These are phyloP conservation scores for Dalbergia cultrata DNA, from an alignment of 306 rosid species.

Conservation along the genomic window DNA sequence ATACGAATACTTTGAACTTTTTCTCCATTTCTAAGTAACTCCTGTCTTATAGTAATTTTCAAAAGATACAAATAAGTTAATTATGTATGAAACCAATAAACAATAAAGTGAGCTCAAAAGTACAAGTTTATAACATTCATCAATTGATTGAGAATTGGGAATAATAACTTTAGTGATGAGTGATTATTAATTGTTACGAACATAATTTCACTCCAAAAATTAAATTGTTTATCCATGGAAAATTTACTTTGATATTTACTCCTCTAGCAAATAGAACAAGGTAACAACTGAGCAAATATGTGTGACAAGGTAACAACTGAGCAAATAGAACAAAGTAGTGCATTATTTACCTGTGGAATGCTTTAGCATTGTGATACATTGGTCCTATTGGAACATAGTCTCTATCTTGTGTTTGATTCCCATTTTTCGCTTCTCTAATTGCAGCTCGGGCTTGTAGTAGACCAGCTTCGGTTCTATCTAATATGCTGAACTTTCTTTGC, in stretches of 20 bases:
- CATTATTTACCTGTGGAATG: constrained; percentile 76
- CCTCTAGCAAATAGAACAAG: background rate
- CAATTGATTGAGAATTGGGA: background rate
- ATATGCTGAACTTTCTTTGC: constrained; percentile 53
- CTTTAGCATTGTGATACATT: constrained; percentile 80
- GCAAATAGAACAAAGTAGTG: background rate
- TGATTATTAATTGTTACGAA: background rate
- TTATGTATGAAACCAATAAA: background rate
- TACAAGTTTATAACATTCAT: background rate
- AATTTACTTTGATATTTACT: no score
- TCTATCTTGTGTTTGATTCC: constrained; percentile 61
- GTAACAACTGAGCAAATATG: no score
- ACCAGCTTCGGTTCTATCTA: constrained; percentile 69
- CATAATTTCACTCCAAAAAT: background rate
- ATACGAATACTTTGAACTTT: constrained; percentile 77
- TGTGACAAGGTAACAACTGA: background rate
- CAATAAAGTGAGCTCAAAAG: background rate
- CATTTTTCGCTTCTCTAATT: constrained; percentile 69
- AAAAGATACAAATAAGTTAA: background rate
- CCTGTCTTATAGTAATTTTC: constrained; percentile 55
- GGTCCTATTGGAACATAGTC: constrained; percentile 84
- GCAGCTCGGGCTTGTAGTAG: constrained; percentile 79
- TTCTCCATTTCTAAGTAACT: constrained; percentile 95
- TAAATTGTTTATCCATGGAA: no score
- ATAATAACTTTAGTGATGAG: background rate